phyloP scores from a whole-genome alignment of 805 yeast species.

The Kuraishia capsulata region DNA sequence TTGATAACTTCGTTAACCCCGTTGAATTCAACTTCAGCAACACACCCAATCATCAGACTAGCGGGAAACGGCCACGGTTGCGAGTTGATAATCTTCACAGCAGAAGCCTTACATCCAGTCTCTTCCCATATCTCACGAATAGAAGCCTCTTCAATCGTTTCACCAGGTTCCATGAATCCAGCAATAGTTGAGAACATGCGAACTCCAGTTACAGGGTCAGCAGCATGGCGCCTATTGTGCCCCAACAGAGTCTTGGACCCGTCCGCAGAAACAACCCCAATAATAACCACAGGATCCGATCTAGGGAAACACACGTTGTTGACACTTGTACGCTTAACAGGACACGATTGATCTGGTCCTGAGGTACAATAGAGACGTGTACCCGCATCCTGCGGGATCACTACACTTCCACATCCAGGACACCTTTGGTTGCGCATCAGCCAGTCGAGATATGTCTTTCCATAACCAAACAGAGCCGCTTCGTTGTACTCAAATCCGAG shows the following conservation, averaged over 20 bases:
- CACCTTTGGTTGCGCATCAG: slow-evolving; percentile 63
- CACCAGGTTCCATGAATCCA: slow-evolving; percentile 95
- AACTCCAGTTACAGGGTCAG: slow-evolving; percentile 6
- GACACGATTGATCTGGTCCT: slow-evolving; percentile 24
- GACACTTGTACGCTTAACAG: slow-evolving; percentile 35
- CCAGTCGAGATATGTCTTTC: slow-evolving; percentile 84
- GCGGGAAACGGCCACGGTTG: slow-evolving; percentile 99
- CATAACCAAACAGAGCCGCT: slow-evolving; percentile 71
- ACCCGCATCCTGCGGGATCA: slow-evolving; percentile 60
- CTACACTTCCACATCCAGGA: slow-evolving; percentile 73
- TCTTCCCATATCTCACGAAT: slow-evolving; percentile 93
- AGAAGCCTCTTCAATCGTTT: slow-evolving; percentile 82
- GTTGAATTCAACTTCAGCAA: slow-evolving; percentile 67
- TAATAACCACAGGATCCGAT: slow-evolving; percentile 82
- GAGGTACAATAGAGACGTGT: slow-evolving; percentile 46
- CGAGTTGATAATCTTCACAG: slow-evolving; percentile 55
- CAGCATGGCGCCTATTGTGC: slow-evolving; percentile 47
- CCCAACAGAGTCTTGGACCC: slow-evolving; percentile 63
- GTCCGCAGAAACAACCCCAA: slow-evolving; percentile 60
- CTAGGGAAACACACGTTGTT: slow-evolving; percentile 86
- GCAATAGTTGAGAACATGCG: slow-evolving; percentile 79
- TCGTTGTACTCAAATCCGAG: slow-evolving; percentile 25
- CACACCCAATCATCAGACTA: slow-evolving; percentile 87
- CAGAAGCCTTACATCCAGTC: slow-evolving; percentile 63
- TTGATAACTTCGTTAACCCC: slow-evolving; percentile 56